Evolutionary conservation across 495 filamentous ascomycete species (phyloP).

Genomic region (Neurospora sp.): DNA sequence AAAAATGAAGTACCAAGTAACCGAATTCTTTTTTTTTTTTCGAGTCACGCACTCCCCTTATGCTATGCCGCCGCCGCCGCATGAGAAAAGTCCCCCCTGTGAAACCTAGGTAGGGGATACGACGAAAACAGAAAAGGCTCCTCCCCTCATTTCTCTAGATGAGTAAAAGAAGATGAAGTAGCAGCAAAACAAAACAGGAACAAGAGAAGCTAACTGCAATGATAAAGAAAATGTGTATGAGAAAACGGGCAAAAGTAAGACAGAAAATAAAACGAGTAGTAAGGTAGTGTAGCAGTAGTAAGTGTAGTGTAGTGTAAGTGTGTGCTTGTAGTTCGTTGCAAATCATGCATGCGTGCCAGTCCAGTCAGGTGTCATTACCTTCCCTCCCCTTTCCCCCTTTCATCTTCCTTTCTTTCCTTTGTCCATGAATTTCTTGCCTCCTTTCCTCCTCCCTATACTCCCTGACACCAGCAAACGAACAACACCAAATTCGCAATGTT

Average conservation of each 20-base stretch:
- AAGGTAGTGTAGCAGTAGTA: not conserved
- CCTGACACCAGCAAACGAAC: not conserved
- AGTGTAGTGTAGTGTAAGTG: not conserved
- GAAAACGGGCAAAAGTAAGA: not conserved
- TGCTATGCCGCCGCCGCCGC: not conserved
- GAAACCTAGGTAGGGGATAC: not conserved
- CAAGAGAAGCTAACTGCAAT: not conserved
- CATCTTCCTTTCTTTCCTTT: not conserved
- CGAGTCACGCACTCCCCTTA: not conserved
- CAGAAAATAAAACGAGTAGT: not conserved
- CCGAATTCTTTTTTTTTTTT: not conserved
- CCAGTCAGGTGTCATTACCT: not conserved
- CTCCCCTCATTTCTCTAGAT: not conserved
- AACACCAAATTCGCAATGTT: not conserved
- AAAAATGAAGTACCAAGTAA: not conserved
- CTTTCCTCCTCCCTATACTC: not conserved
- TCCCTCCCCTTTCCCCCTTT: not conserved
- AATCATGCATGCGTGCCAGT: not conserved
- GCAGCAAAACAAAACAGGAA: not conserved
- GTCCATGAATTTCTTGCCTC: not conserved
- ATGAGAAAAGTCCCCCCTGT: not conserved
- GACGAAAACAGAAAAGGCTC: not conserved
- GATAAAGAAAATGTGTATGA: not conserved
- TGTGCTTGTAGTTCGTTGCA: not conserved
- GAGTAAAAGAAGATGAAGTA: not conserved